Base-by-base conservation (phyloP, 164 flowering plant genomes). In the Macadamia integrifolia region DNA sequence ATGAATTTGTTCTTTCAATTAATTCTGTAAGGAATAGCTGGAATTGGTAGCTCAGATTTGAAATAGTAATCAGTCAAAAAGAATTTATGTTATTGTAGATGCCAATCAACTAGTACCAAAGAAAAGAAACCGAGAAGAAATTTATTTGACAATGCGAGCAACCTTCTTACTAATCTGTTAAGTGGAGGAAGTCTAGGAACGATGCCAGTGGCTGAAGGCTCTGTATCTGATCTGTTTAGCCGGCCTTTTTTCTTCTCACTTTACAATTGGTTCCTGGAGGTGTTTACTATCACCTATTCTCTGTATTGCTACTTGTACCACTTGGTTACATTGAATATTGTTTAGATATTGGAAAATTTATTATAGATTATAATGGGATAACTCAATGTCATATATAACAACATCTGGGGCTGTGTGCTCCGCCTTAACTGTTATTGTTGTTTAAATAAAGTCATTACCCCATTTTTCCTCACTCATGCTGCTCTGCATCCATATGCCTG, bases 221-320 rank as follows among this genome's bases (percentile, higher is more conserved):
- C 97, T 0, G 95, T 94, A 49, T 79, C 98, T 67, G 97, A 92
- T 84, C 82, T 94, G 66, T 87, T 94, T 72, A 84, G 76, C 4
- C 77, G 80, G 11, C 98, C 97, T 17, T 87, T 94, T 76, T 94
- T 94, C 81, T 86, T 90, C 66, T 74, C 97, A 1, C 79, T 94
- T 23, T 92, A 88, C 70, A 97, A 94, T 78, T 94, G 97, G 97
- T 94, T 92, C 84, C 18, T 94, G 57, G 85, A 92, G 98, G 97
- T 88, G 80, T 59, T 66, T 65, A 18, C 31, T 28, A 62, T 8
- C 56, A 29, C 35, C 14, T 9, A 14, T 67, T 59, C 49, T 3
- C 14, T 48, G 9, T 32, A 13, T 69, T 42, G 44, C 10, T 62
- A 3, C 11, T 49, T 42, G 50, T 43, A 32, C 40, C 29, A 11